A percentile compares a stretch with the other conserved stretches of the same genome.
Conservation (phyloP, 139 green algal species). For the Pycnococcus provasolii region DNA sequence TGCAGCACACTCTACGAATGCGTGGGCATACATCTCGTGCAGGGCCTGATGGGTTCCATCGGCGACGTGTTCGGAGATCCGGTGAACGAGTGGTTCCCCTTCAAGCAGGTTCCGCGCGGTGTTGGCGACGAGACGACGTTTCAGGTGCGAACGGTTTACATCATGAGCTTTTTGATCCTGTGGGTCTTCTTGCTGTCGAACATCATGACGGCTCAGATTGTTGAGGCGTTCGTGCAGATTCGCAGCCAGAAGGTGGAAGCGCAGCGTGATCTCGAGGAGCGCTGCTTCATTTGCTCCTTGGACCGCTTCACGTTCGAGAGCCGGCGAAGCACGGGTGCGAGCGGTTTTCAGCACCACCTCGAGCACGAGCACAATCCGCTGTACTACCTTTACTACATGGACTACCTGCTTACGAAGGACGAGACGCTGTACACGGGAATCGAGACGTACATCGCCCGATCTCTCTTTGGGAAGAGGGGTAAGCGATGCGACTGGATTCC, state of each 20-base stretch:
- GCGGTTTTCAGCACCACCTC: slow-evolving; percentile 24
- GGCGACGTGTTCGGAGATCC: slow-evolving; percentile 11
- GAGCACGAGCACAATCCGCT: slow-evolving; percentile 30
- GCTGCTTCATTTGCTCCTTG: slow-evolving; percentile 27
- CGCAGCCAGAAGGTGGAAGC: slow-evolving; percentile 20
- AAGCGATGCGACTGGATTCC: background rate
- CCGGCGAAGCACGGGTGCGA: background rate
- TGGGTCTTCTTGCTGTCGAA: slow-evolving; percentile 30
- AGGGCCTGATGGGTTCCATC: slow-evolving; percentile 7
- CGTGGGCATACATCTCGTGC: slow-evolving; percentile 19
- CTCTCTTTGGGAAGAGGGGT: background rate
- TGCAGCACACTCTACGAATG: slow-evolving; percentile 29
- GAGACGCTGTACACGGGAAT: background rate
- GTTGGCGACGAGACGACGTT: background rate
- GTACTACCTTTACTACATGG: slow-evolving; percentile 30
- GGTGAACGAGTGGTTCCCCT: slow-evolving; percentile 6
- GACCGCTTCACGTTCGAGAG: slow-evolving; percentile 23
- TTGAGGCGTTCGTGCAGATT: slow-evolving; percentile 30
- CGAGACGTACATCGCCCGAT: background rate
- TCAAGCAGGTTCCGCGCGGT: background rate
- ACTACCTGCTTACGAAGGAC: slow-evolving; percentile 26
- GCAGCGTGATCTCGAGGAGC: slow-evolving; percentile 25
- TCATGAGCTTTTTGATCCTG: slow-evolving; percentile 24
- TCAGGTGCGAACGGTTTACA: slow-evolving; percentile 18
- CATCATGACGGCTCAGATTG: slow-evolving; percentile 34